Evolutionary conservation across 495 filamentous ascomycete species (phyloP), one percentile per base, ranked within the genome.

Genomic region (Lichina pygmaea): DNA sequence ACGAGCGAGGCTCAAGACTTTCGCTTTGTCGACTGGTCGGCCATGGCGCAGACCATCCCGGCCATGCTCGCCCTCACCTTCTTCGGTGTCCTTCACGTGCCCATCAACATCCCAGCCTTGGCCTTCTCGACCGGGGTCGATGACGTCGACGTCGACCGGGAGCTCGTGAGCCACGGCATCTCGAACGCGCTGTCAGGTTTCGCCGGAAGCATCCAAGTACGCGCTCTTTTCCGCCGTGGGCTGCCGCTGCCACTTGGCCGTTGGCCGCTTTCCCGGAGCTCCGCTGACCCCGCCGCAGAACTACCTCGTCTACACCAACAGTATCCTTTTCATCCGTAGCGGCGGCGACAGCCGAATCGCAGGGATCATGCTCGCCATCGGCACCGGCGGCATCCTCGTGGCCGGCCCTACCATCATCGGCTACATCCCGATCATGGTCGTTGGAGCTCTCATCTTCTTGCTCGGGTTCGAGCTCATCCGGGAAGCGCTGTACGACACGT

Each of bases 31-130:
- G 68, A 91, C 53, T 92, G 82, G 80, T 61, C 61, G 16, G 89
- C 91, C 17, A 67, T 97, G 48, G 57, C 66, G 24, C 73, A 80
- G 45, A 84, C 78, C 0, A 67, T 93, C 16, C 89, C 91, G 0
- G 84, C 91, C 9, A 95, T 95, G 86, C 78, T 95, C 57, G 89
- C 91, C 2, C 61, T 97, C 46, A 93, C 91, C 0, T 95, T 97
- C 65, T 97, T 97, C 55, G 86, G 86, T 39, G 74, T 97, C 41
- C 71, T 97, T 10, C 91, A 97, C 56, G 89, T 95, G 7, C 91
- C 89, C 0, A 97, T 97, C 60, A 95, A 97, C 57, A 82, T 95
- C 13, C 89, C 89, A 6, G 85, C 89, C 3, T 58, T 97, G 13
- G 89, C 79, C 1, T 77, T 92, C 38, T 83, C 81, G 6, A 81